A percentile compares a stretch with the other conserved stretches of the same genome.
Conservation (phyloP, 805 yeast species). For the Candida xiaguanensis region DNA sequence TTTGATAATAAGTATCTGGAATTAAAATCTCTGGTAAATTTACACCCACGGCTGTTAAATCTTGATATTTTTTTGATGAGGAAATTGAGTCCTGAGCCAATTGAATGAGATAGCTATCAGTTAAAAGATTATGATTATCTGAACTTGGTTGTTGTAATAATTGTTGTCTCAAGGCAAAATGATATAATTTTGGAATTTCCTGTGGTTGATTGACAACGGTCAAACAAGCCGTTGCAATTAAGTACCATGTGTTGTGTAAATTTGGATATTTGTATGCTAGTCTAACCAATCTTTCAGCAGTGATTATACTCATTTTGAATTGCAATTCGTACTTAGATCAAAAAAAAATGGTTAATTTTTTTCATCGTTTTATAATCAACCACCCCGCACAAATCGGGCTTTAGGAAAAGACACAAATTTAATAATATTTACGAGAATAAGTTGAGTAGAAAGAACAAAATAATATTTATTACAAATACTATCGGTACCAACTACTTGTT, state of each 20-base stretch:
- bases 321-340: too few relatives aligned
- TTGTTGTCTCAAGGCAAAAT: conserved; percentile 56
- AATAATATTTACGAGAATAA: too few relatives aligned
- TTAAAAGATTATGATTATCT: conserved; percentile 22
- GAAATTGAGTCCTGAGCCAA: conserved; percentile 39
- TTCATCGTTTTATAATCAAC: neutral
- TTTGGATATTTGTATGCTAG: conserved; percentile 53
- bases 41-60: conserved; percentile 38
- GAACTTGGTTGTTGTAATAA: conserved; percentile 26
- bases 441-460: too few relatives aligned
- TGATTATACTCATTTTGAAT: conserved; percentile 32
- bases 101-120: conserved; percentile 29
- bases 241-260: conserved; percentile 64
- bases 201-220: conserved; percentile 80
- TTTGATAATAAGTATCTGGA: conserved; percentile 35
- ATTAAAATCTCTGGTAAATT: conserved; percentile 39
- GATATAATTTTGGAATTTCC: conserved; percentile 72
- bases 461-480: too few relatives aligned
- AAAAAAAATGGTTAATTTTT: too few relatives aligned
- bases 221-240: conserved; percentile 75
- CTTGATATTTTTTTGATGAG: conserved; percentile 35
- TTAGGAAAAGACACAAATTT: too few relatives aligned
- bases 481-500: too few relatives aligned
- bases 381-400: too few relatives aligned
- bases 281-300: conserved; percentile 51